Evolutionary conservation across 345 rosid genomes (phyloP), one percentile per base, ranked within the genome.

Genomic region (Hibiscus tridactylites): DNA sequence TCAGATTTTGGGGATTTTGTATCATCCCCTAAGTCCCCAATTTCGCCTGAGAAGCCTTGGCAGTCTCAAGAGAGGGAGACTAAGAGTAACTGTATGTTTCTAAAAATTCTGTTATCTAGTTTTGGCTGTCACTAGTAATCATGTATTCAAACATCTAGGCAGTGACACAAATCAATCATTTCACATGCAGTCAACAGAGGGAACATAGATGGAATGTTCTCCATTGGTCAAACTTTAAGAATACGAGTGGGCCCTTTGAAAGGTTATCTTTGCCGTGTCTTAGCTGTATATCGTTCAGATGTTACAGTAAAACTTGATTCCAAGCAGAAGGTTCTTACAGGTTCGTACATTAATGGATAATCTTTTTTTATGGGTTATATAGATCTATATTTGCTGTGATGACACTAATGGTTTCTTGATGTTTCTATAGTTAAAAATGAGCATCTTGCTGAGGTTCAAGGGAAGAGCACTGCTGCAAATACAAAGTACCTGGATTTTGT

Each of bases 231-330:
- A 84, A 88, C 91, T 63, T 86, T 92, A 84, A 88, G 99, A 80
- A 92, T 95, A 61, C 84, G 89, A 70, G 86, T 92, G 59, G 99
- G 97, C 63, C 97, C 99, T 71, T 76, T 90, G 78, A 95, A 95
- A 83, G 99, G 99, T 53, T 90, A 91, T 74, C 85, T 89, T 64
- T 95, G 99, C 71, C 92, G 94, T 73, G 99, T 95, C 61, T 74
- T 95, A 79, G 97, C 85, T 67, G 70, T 95, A 71, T 91, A 90
- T 11, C 81, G 76, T 74, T 82, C 85, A 37, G 99, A 95, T 78
- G 86, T 90, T 58, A 95, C 97, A 3, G 97, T 95, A 79, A 95
- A 95, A 82, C 87, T 95, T 47, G 97, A 89, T 80, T 92, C 99
- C 37, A 86, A 86, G 81, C 97, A 88, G 61, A 95, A 85, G 82